Evolutionary conservation across 2,329 filamentous ascomycete genomes (phyloP).

Genomic region (Penicillium sp.): DNA sequence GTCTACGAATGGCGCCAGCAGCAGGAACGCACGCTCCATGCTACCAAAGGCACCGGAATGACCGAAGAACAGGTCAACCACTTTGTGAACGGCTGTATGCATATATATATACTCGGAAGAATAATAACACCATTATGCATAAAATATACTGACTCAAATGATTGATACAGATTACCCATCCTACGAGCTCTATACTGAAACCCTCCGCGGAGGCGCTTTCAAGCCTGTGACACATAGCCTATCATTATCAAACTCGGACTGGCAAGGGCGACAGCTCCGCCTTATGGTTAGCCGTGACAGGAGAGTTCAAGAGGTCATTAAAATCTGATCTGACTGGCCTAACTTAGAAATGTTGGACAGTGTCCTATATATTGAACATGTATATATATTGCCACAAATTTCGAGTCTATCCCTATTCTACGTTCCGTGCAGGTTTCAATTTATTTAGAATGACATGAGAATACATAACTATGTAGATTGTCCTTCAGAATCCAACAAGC

Average conservation of each 20-base stretch:
- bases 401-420: background rate
- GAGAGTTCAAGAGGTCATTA: slow-evolving; percentile 56
- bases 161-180: slow-evolving; percentile 59
- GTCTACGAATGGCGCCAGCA: slow-evolving; percentile 83
- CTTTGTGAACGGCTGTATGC: slow-evolving; percentile 68
- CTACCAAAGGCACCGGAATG: slow-evolving; percentile 72
- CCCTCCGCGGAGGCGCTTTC: slow-evolving; percentile 59
- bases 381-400: background rate
- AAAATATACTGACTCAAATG: background rate
- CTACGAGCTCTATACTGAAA: slow-evolving; percentile 67
- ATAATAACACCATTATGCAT: background rate
- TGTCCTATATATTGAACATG: background rate
- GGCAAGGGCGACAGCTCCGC: slow-evolving; percentile 57
- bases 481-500: background rate
- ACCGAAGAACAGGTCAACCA: slow-evolving; percentile 71
- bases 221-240: slow-evolving; percentile 26
- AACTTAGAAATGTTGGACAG: too few relatives aligned
- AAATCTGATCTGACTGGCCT: slow-evolving; percentile 40
- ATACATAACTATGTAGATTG: background rate
- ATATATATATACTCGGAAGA: background rate
- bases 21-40: slow-evolving; percentile 71
- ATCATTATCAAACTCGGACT: slow-evolving; percentile 29
- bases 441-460: background rate
- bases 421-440: background rate
- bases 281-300: slow-evolving; percentile 61